These are phyloP conservation scores for Candida takata DNA, from an alignment of 805 yeast genomes.

Conservation along the genomic window DNA sequence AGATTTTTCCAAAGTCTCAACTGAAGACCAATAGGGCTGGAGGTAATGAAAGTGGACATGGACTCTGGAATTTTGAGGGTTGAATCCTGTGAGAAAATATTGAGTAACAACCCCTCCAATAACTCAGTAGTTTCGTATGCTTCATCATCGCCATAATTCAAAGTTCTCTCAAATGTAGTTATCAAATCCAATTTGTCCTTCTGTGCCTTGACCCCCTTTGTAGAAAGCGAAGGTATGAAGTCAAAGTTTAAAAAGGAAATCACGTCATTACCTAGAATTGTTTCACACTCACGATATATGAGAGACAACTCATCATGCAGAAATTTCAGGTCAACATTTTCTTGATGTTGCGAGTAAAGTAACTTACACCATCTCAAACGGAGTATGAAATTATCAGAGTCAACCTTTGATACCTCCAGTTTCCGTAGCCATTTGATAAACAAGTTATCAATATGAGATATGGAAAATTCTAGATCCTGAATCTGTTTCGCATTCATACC, in stretches of 20 bases:
- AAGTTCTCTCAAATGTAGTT: conserved; percentile 45
- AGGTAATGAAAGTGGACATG: conserved; percentile 52
- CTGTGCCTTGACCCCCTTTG: conserved; percentile 47
- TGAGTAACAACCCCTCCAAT: conserved; percentile 39
- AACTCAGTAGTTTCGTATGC: conserved; percentile 26
- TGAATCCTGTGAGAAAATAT: conserved; percentile 12
- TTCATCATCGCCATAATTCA: conserved; percentile 16
- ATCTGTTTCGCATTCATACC: conserved; percentile 23
- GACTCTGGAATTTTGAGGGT: conserved; percentile 34
- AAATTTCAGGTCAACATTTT: conserved; percentile 28
- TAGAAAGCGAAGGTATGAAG: conserved; percentile 49
- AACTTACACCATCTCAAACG: conserved; percentile 45
- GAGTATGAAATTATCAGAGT: conserved; percentile 12
- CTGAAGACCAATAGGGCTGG: conserved; percentile 58
- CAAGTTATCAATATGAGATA: conserved; percentile 35
- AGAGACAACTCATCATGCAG: conserved; percentile 23
- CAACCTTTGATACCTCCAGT: conserved; percentile 10
- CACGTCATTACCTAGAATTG: conserved; percentile 9
- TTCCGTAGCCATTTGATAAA: conserved; percentile 41
- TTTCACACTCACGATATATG: conserved; percentile 16
- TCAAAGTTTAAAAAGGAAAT: conserved; percentile 51
- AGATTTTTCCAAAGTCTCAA: conserved; percentile 72
- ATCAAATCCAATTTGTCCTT: conserved; percentile 67
- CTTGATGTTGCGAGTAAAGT: conserved; percentile 35
- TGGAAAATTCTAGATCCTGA: conserved; percentile 25